Base-by-base conservation (phyloP, 108 stramenopile genomes). In the Skeletonema grethae region DNA sequence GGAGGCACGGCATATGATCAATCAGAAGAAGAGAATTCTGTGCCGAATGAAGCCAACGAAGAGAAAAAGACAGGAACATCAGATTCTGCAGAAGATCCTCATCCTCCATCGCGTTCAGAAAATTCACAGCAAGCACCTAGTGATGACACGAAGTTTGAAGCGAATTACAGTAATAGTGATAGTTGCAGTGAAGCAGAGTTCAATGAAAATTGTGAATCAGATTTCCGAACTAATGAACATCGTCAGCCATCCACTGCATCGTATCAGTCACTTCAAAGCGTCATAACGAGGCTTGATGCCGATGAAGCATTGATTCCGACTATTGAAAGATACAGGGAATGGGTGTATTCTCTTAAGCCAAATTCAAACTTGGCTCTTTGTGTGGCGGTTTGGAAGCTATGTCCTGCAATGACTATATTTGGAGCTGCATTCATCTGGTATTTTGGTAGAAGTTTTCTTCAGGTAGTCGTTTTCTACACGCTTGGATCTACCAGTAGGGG, bases 261-360 rank as follows among this genome's bases (percentile, higher is more conserved):
- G 0, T 77, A 71, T 53, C 38, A 60, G 50, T 64, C 64, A 12
- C 69, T 71, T 41, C 70, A 70, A 39, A 60, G 61, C 29, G 65
- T 77, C 9, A 77, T 77, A 50, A 36, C 77, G 28, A 70, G 46
- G 48, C 64, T 77, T n/a, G 77, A 77, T 53, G 77, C 77, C 3
- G 77, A 77, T 58, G 77, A 77, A 67, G 43, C 70, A 36, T 58
- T 77, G 4, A 71, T 77, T 48, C 77, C 77, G 0, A 63, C 77
- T 15, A 77, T 77, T 53, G 30, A 66, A 39, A 66, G 77, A 8
- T 77, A 71, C 28, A 63, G 60, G 16, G 32, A 55, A 45, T 70
- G 63, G 63, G 64, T 77, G 1, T 71, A 77, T 60, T 66, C 77
- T 58, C 70, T 77, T 28, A 69, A 58, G 13, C 77, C 77, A 8